These are phyloP conservation scores for Lathyrus aphaca DNA, from an alignment of 306 rosid genomes.

Conservation along the genomic window DNA sequence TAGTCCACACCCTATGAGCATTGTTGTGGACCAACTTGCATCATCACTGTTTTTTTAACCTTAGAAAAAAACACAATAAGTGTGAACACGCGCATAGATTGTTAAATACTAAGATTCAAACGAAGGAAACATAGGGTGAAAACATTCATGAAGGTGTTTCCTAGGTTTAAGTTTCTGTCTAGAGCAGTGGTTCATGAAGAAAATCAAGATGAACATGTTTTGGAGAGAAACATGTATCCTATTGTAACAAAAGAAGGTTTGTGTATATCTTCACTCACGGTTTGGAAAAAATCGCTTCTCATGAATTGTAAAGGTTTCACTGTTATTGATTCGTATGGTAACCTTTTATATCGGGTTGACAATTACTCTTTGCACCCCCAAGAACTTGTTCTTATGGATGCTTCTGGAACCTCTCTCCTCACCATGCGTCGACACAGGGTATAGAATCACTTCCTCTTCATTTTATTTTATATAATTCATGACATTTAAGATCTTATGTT, in stretches of 20 bases:
- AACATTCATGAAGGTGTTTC: conserved; percentile 47
- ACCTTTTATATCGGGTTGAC: conserved; percentile 79
- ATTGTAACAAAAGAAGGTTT: conserved; percentile 9
- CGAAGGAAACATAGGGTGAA: background rate
- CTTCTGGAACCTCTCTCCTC: conserved; percentile 66
- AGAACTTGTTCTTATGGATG: conserved; percentile 81
- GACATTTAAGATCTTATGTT: background rate
- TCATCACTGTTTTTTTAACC: background rate
- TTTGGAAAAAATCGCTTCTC: conserved; percentile 78
- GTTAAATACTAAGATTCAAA: background rate
- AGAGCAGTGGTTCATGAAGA: conserved; percentile 66
- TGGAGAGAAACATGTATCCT: conserved; percentile 36
- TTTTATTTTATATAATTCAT: background rate
- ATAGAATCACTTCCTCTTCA: conserved; percentile 28
- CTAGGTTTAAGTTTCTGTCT: conserved; percentile 59
- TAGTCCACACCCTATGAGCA: conserved; percentile 11
- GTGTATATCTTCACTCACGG: conserved; percentile 55
- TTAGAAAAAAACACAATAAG: background rate
- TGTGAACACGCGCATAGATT: conserved; percentile 22
- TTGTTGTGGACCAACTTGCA: conserved; percentile 26
- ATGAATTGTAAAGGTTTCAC: conserved; percentile 82
- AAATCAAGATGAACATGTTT: conserved; percentile 19
- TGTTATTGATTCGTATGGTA: conserved; percentile 73
- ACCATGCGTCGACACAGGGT: conserved; percentile 76
- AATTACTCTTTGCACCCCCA: conserved; percentile 64